These are phyloP conservation scores for Phialemoniopsis sp. DNA, from an alignment of 2,329 filamentous ascomycete genomes.

Conservation along the genomic window DNA sequence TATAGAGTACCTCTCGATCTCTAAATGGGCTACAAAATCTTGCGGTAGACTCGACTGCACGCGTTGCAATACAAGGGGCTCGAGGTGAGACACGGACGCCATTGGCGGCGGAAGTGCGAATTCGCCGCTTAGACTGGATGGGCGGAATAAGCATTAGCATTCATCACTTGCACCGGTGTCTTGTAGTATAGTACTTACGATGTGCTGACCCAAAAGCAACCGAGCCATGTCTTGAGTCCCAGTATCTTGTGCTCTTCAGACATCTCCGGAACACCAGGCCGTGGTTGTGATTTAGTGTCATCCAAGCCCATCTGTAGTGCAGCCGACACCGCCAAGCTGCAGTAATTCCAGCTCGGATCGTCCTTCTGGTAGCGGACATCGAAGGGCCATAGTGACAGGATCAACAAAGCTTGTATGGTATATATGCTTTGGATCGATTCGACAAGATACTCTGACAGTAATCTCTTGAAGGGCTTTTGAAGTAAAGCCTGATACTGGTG, in stretches of 20 bases:
- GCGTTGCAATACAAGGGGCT: background rate
- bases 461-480: background rate
- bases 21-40: constrained; percentile 1
- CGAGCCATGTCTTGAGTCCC: background rate
- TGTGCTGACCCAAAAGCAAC: background rate
- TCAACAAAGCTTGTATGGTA: constrained; percentile 3
- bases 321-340: constrained; percentile 1
- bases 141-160: no score
- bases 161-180: no score
- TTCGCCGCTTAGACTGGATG: background rate
- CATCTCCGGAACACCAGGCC: no score
- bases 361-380: constrained; percentile 2
- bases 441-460: constrained; percentile 1
- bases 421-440: constrained; percentile 1
- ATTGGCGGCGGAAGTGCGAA: constrained; percentile 1
- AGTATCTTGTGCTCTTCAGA: no score
- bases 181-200: background rate
- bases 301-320: constrained; percentile 3
- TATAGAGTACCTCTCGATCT: background rate
- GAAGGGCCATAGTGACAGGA: constrained; percentile 3
- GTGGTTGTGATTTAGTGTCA: background rate
- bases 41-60: background rate
- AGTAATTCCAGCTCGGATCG: constrained; percentile 7
- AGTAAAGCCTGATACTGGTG: background rate
- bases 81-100: background rate